Percentiles rank a stretch among this genome's conserved stretches.
These are phyloP conservation scores for Colletotrichum chrysophilum DNA, from an alignment of 2,329 filamentous ascomycete genomes.

Conservation along the genomic window DNA sequence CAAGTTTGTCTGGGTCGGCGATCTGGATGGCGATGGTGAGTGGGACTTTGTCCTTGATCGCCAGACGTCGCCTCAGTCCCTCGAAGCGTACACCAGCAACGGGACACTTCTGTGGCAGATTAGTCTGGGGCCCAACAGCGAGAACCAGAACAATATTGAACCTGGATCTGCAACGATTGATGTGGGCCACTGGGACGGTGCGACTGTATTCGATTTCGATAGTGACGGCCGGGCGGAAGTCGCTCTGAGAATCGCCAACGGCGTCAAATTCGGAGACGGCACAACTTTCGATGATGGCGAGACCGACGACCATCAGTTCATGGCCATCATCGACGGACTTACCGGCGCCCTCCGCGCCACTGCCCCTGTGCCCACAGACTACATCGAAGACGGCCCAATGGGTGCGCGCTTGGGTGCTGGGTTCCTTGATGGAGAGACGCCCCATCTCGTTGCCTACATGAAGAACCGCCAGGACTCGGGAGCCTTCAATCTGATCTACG, in stretches of 20 bases:
- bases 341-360: constrained; percentile 22
- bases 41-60: constrained; percentile 27
- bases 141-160: constrained; percentile 25
- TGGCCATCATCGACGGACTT: constrained; percentile 25
- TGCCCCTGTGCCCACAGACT: constrained; percentile 2
- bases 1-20: constrained; percentile 29
- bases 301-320: constrained; percentile 23
- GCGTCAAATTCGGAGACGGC: constrained; percentile 25
- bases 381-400: constrained; percentile 14
- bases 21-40: constrained; percentile 27
- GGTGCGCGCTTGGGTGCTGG: constrained; percentile 23
- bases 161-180: constrained; percentile 24
- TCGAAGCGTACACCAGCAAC: constrained; percentile 24
- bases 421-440: constrained; percentile 21
- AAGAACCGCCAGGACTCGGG: constrained; percentile 23
- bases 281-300: constrained; percentile 11
- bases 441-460: constrained; percentile 23
- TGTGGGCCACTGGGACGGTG: constrained; percentile 27
- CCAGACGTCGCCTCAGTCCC: constrained; percentile 17
- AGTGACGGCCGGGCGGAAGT: constrained; percentile 26
- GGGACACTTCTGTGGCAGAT: constrained; percentile 25
- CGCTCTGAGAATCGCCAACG: constrained; percentile 27
- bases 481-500: constrained; percentile 14
- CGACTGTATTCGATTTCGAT: constrained; percentile 28
- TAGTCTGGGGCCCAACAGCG: constrained; percentile 25